A percentile compares a stretch with the other conserved stretches of the same genome.
Evolutionary conservation across 1,284 basidiomycete genomes (phyloP).

Genomic region (Trichosporon faecale): DNA sequence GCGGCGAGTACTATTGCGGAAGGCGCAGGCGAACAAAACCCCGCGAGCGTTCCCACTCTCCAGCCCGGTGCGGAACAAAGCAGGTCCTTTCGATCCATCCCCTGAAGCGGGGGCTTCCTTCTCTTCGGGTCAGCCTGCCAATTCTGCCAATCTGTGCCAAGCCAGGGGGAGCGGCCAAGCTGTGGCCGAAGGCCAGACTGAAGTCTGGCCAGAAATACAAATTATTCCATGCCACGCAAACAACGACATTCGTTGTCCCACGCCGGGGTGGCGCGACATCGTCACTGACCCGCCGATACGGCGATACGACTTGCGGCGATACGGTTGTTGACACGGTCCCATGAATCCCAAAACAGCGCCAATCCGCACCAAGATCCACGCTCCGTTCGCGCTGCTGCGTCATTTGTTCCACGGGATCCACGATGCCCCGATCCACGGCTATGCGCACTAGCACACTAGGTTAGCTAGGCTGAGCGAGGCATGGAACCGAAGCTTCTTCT

Average conservation of each 20-base stretch:
- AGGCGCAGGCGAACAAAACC: neutral
- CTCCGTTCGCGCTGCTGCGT: too few species aligned
- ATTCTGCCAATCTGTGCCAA: neutral
- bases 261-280: neutral
- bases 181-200: too few species aligned
- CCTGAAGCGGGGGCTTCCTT: neutral
- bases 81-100: neutral
- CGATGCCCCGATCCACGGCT: neutral
- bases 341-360: neutral
- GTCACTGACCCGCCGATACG: too few species aligned
- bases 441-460: neutral
- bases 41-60: neutral
- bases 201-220: neutral
- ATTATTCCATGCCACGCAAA: neutral
- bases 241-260: neutral
- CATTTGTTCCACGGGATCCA: too few species aligned
- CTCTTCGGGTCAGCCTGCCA: neutral
- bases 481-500: neutral
- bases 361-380: neutral
- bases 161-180: too few species aligned
- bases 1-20: neutral
- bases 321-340: neutral
- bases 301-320: too few species aligned
- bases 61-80: neutral
- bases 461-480: neutral